These are phyloP conservation scores for Datisca glomerata DNA, from an alignment of 306 rosid species.

Conservation along the genomic window DNA sequence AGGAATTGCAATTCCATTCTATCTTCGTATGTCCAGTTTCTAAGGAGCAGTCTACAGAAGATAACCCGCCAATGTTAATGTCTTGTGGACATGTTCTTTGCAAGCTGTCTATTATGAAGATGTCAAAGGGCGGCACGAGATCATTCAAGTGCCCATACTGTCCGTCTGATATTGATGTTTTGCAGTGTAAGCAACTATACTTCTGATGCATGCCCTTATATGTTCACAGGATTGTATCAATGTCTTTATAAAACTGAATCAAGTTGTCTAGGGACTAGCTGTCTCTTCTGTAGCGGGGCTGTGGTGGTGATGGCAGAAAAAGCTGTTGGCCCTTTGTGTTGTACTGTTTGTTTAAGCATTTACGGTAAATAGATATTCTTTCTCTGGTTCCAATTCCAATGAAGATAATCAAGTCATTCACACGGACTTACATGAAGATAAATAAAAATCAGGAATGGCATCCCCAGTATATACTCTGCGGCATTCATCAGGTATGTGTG, in stretches of 20 bases:
- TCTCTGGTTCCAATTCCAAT: too few species aligned
- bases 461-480: too few species aligned
- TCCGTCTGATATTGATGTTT: conserved; percentile 54
- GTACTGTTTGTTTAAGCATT: conserved; percentile 17
- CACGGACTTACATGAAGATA: too few species aligned
- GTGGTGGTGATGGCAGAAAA: conserved; percentile 18
- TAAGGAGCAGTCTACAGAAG: conserved; percentile 75
- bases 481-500: too few species aligned
- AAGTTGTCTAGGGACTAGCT: conserved; percentile 21
- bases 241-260: conserved; percentile 20
- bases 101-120: conserved; percentile 82
- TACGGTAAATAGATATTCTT: conserved; percentile 58
- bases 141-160: conserved; percentile 82
- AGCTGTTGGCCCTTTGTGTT: conserved; percentile 19
- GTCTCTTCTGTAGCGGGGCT: conserved; percentile 15
- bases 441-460: too few species aligned
- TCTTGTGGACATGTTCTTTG: conserved; percentile 90
- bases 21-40: conserved; percentile 94
- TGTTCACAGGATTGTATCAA: conserved; percentile 16
- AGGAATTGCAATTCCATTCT: conserved; percentile 84
- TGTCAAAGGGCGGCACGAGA: conserved; percentile 76
- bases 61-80: conserved; percentile 90
- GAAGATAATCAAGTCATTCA: too few species aligned
- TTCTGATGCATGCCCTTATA: conserved; percentile 27
- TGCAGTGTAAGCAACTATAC: conserved; percentile 42